Conservation (phyloP, 73 alveolate species). For the Tetrahymena borealis region DNA sequence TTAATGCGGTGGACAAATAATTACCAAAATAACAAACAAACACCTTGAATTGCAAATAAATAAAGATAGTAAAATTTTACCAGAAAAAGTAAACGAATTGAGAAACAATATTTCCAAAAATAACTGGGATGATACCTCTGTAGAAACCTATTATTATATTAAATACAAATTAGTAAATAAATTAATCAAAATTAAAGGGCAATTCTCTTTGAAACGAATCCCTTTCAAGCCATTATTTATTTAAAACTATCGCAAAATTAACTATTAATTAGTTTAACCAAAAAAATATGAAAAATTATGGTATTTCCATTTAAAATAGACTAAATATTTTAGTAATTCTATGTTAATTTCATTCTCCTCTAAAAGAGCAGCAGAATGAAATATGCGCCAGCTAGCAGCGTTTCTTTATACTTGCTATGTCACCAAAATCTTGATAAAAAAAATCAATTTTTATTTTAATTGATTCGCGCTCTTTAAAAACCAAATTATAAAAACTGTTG, state of each 20-base stretch:
- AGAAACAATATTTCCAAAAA: neutral
- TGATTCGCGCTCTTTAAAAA: neutral
- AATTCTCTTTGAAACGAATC: too few relatives aligned
- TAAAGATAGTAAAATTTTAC: neutral
- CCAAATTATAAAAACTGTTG: neutral
- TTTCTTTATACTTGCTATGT: too few relatives aligned
- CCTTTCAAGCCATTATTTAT: too few relatives aligned
- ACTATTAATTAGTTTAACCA: neutral
- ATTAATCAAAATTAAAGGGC: too few relatives aligned
- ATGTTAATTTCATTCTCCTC: neutral
- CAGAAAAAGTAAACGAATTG: neutral
- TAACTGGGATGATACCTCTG: conserved; percentile 1
- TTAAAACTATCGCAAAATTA: neutral
- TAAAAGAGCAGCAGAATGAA: neutral
- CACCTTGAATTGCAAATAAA: neutral
- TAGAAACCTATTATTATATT: neutral
- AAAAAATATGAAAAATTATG: neutral
- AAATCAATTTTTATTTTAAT: too few relatives aligned
- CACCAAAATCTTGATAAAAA: too few relatives aligned
- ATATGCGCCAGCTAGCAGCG: neutral
- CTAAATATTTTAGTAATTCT: neutral
- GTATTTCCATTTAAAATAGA: neutral
- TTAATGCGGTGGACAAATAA: neutral
- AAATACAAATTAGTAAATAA: neutral
- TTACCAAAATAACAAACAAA: too few relatives aligned